Evolutionary conservation across 352 stramenopile species (phyloP).

Genomic region (Globisporangium mamillatum): DNA sequence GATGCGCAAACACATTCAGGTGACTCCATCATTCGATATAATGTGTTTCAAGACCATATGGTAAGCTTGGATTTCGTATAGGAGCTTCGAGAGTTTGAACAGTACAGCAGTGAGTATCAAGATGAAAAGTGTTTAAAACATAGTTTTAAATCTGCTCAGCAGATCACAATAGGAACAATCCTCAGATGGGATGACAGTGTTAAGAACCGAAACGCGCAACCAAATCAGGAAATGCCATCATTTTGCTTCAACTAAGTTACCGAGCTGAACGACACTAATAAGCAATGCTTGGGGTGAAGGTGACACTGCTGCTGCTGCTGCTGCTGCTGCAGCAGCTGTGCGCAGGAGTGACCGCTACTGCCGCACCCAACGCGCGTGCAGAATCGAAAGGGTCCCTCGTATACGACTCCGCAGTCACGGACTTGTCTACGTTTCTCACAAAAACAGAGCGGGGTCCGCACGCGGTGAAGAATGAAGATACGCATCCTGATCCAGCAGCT

Average conservation of each 20-base stretch:
- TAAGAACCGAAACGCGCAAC: neutral
- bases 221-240: neutral
- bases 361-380: neutral
- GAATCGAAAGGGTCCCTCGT: neutral
- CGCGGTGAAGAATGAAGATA: neutral
- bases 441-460: neutral
- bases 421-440: neutral
- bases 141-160: neutral
- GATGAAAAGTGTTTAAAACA: neutral
- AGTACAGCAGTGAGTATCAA: neutral
- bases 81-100: neutral
- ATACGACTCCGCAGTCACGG: conserved; percentile 13
- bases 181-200: neutral
- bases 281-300: neutral
- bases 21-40: neutral
- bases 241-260: neutral
- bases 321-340: neutral
- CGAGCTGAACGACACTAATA: neutral
- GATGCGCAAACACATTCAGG: neutral
- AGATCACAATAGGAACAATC: too few species aligned
- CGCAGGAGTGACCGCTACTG: neutral
- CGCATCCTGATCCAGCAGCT: neutral
- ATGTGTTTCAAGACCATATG: neutral
- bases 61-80: neutral
- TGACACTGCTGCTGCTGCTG: neutral